Conservation (phyloP, 2,329 filamentous ascomycete species). For the Gyromitra esculenta region DNA sequence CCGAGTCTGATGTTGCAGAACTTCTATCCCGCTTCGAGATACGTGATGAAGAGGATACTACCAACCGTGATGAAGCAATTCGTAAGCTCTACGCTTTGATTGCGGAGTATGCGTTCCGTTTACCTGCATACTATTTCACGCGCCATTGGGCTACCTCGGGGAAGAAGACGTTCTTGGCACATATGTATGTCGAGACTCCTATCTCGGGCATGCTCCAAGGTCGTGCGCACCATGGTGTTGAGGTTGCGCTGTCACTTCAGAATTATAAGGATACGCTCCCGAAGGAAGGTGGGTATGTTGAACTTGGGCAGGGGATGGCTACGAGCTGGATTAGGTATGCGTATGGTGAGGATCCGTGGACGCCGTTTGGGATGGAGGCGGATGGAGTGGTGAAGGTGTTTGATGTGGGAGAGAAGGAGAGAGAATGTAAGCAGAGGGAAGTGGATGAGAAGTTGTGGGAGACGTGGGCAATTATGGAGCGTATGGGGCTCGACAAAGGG, state of each 20-base stretch:
- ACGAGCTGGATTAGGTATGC: slow-evolving; percentile 22
- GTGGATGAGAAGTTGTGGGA: slow-evolving; percentile 14
- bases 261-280: slow-evolving; percentile 16
- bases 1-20: slow-evolving; percentile 3
- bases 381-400: slow-evolving; percentile 25
- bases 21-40: slow-evolving; percentile 8
- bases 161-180: slow-evolving; percentile 18
- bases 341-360: slow-evolving; percentile 43
- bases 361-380: neutral
- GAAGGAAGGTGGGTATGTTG: slow-evolving; percentile 20
- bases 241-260: slow-evolving; percentile 21
- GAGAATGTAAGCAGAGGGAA: neutral
- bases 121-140: slow-evolving; percentile 30
- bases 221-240: slow-evolving; percentile 27
- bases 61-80: neutral
- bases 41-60: neutral
- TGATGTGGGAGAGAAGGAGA: slow-evolving; percentile 17
- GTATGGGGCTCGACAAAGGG: slow-evolving; percentile 23
- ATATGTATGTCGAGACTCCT: slow-evolving; percentile 5
- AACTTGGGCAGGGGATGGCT: slow-evolving; percentile 14
- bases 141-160: neutral
- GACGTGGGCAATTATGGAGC: slow-evolving; percentile 33
- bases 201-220: slow-evolving; percentile 16
- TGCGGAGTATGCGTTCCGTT: slow-evolving; percentile 25
- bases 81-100: slow-evolving; percentile 31